Conservation (phyloP, 2,329 filamentous ascomycete species). For the Onygenales sp. region DNA sequence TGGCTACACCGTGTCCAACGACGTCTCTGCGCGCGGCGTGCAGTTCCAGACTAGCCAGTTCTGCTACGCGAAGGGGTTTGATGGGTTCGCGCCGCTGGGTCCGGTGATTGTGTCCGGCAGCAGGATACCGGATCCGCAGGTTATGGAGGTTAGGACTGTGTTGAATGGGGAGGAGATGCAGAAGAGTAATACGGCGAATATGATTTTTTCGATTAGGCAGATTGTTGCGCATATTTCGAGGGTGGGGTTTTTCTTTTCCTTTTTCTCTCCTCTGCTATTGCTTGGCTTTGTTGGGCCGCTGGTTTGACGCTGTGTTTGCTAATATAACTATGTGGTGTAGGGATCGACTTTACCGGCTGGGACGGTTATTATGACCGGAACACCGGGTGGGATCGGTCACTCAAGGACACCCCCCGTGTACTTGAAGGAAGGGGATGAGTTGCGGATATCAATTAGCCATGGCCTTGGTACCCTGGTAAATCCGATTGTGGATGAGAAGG, state of each 20-base stretch:
- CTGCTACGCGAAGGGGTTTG: slow-evolving; percentile 52
- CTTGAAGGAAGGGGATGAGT: slow-evolving; percentile 38
- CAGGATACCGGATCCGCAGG: slow-evolving; percentile 35
- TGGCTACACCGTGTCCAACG: slow-evolving; percentile 55
- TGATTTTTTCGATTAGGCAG: slow-evolving; percentile 30
- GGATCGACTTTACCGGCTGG: slow-evolving; percentile 34
- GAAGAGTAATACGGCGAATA: slow-evolving; percentile 28
- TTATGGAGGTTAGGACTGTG: slow-evolving; percentile 36
- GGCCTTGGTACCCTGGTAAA: background rate
- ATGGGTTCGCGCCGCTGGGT: slow-evolving; percentile 42
- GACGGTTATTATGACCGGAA: slow-evolving; percentile 36
- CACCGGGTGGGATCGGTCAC: slow-evolving; percentile 33
- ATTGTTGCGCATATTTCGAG: slow-evolving; percentile 24
- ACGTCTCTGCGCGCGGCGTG: slow-evolving; percentile 50
- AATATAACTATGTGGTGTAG: slow-evolving; percentile 7
- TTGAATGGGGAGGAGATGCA: slow-evolving; percentile 43
- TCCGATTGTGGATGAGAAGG: background rate
- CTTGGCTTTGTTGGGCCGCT: background rate
- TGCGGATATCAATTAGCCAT: slow-evolving; percentile 14
- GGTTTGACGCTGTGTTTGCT: background rate
- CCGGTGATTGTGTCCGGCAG: slow-evolving; percentile 38
- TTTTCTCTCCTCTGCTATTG: background rate
- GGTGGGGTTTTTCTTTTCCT: background rate
- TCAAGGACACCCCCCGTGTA: slow-evolving; percentile 34
- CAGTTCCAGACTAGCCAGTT: slow-evolving; percentile 48